Evolutionary conservation across 139 green algal genomes (phyloP), one percentile per base, ranked within the genome.

Genomic region (Zygnema cylindricum): DNA sequence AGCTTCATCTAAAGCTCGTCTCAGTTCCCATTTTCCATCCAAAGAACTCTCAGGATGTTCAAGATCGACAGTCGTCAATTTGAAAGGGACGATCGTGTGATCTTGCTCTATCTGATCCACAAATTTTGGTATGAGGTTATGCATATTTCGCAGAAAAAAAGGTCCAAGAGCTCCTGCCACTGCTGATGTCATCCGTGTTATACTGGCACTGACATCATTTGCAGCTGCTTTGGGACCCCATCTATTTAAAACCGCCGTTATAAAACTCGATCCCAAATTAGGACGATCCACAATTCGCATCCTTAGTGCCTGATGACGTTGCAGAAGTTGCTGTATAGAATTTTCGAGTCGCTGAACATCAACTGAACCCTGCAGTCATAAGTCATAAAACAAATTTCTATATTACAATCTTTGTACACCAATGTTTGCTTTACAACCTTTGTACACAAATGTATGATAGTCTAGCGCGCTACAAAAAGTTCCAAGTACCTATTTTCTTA

Each of bases 261-360:
- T 49, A 3, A 84, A 2, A 11, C 3, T 49, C 2, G 77, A 49
- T 3, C 40, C 40, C 32, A 84, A 11, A 2, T 3, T 33, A 22
- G 2, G 11, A 30, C 2, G 57, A 25, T 82, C 69, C 30, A 73
- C 82, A 35, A 87, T 82, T 39, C 82, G 82, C 30, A 82, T 43
- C 39, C 82, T 69, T 55, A 87, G 82, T 1, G 82, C 82, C n/a
- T 82, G 43, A 21, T 87, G 82, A 0, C 82, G 82, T 55, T 30
- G 30, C 82, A 76, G 43, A 32, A 87, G 82, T 21, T 49, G n/a
- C 69, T 87, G 82, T 2, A 87, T 11, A 0, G 82, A 30, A 7
- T 35, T 25, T 55, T 87, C 39, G 54, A 87, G 82, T 1, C 82
- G 40, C 2, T 3, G n/a, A 7, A 11, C 21, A 7, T 84, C 77